A percentile compares a stretch with the other conserved stretches of the same genome.
Conservation (phyloP, 495 filamentous ascomycete species). For the Lophiostoma macrostomum region DNA sequence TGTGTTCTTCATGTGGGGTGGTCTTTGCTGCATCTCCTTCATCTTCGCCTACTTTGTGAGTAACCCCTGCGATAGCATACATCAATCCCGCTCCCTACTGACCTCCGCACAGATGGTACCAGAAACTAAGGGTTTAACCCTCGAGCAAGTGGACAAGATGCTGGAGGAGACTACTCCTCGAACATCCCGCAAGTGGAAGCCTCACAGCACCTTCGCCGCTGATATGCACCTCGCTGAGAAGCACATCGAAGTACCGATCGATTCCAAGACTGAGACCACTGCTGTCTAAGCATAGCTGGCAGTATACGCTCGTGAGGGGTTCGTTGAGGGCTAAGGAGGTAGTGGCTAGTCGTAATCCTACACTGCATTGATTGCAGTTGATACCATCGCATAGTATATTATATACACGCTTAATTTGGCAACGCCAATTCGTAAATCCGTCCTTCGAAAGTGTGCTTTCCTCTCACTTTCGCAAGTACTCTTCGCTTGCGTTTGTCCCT, state of each 20-base stretch:
- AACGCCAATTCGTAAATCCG: no score
- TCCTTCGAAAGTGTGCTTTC: no score
- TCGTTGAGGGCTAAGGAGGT: slow-evolving; percentile 1
- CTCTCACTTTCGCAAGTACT: no score
- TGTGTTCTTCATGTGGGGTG: slow-evolving; percentile 79
- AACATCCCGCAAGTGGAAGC: slow-evolving; percentile 67
- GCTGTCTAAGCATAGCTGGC: neutral
- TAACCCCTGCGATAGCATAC: neutral
- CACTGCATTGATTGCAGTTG: slow-evolving; percentile 9
- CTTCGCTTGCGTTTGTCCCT: no score
- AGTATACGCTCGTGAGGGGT: neutral
- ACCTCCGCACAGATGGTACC: neutral
- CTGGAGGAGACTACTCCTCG: slow-evolving; percentile 77
- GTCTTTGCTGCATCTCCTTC: slow-evolving; percentile 61
- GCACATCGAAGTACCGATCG: slow-evolving; percentile 29
- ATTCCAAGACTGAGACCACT: slow-evolving; percentile 10
- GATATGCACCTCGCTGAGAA: slow-evolving; percentile 57
- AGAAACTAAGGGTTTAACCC: slow-evolving; percentile 57
- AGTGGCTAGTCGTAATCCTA: neutral
- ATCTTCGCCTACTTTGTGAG: slow-evolving; percentile 24
- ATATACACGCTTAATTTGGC: no score
- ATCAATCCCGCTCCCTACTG: neutral
- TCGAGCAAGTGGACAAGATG: slow-evolving; percentile 89
- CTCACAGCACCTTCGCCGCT: slow-evolving; percentile 64
- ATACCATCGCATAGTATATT: no score